These are phyloP conservation scores for Pseudogymnoascus sp. DNA, from an alignment of 2,329 filamentous ascomycete genomes.

Conservation along the genomic window DNA sequence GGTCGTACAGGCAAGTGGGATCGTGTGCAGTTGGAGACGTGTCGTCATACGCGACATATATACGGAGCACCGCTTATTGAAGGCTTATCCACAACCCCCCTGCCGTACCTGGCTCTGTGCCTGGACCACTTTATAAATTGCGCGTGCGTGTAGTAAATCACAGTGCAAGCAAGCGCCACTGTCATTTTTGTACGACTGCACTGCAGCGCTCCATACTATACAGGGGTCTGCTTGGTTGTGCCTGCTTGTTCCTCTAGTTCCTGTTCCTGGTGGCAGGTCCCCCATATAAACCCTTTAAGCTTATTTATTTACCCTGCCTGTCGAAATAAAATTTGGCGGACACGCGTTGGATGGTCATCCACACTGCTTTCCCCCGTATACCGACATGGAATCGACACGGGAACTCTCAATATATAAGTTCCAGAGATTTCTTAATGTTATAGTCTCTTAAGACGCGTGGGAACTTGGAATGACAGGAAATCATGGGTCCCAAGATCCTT, in stretches of 20 bases:
- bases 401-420: not conserved
- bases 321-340: not conserved
- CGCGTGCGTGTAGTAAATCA: not conserved
- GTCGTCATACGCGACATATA: slow-evolving; percentile 8
- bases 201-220: not conserved
- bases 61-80: not conserved
- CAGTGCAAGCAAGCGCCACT: not conserved
- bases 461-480: not conserved
- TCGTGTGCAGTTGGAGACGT: slow-evolving; percentile 1
- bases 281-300: not conserved
- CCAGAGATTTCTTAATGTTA: not conserved
- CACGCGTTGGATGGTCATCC: not conserved
- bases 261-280: not conserved
- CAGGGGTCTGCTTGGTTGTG: slow-evolving; percentile 1
- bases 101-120: not conserved
- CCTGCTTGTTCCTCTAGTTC: not conserved
- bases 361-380: not conserved
- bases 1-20: not conserved
- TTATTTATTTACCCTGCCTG: not conserved
- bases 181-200: not conserved
- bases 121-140: not conserved
- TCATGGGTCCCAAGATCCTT: slow-evolving; percentile 45
- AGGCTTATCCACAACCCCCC: slow-evolving; percentile 3
- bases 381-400: not conserved
- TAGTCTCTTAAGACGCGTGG: not conserved